phyloP scores from a whole-genome alignment of 306 rosid genomes.

The Rosa multiflora region DNA sequence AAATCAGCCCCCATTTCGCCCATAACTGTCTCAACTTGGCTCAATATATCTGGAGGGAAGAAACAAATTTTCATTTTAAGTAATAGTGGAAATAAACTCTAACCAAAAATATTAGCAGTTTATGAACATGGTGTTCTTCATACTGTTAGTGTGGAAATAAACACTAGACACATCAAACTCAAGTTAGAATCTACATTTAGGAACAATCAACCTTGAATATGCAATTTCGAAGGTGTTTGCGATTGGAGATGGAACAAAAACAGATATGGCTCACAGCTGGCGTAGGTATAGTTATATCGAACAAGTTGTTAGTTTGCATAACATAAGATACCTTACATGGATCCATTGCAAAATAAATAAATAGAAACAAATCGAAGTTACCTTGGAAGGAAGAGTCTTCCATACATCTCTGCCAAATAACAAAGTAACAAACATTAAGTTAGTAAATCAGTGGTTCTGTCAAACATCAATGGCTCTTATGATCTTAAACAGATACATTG shows the following conservation, averaged over 20 bases:
- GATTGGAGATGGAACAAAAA: not conserved
- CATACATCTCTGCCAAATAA: slow-evolving; percentile 66
- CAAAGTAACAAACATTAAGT: slow-evolving; percentile 25
- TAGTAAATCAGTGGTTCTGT: slow-evolving; percentile 1
- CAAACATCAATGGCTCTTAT: slow-evolving; percentile 15
- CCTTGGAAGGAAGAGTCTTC: slow-evolving; percentile 94
- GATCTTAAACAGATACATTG: not conserved
- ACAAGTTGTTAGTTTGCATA: no score
- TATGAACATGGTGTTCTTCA: not conserved
- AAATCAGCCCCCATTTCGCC: slow-evolving; percentile 62
- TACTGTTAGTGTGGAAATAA: not conserved
- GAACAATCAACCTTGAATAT: not conserved
- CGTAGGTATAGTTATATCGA: no score
- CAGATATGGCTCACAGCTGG: no score
- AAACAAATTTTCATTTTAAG: not conserved
- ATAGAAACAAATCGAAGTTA: slow-evolving; percentile 15
- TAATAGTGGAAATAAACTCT: not conserved
- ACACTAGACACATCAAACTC: not conserved
- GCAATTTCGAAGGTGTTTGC: not conserved
- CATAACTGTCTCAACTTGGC: slow-evolving; percentile 77
- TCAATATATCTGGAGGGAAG: slow-evolving; percentile 65
- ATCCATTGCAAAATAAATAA: no score
- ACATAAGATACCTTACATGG: no score
- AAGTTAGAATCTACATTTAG: not conserved
- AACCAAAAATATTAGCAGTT: not conserved